Conservation (phyloP, 208 protist species). For the Acanthamoeba sp. region DNA sequence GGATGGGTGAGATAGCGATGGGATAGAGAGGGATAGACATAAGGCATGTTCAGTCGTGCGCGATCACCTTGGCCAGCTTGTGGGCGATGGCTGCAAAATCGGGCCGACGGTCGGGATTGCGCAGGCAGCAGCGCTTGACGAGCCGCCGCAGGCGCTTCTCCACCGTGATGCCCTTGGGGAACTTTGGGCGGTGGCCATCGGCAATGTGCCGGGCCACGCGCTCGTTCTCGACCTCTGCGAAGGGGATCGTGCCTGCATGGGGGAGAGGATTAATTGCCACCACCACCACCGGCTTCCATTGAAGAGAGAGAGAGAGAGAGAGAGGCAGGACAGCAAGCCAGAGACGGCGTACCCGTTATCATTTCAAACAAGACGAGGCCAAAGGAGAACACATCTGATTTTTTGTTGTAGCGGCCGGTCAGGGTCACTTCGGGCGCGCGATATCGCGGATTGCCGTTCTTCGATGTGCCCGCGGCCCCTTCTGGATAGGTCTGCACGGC, state of each 20-base stretch:
- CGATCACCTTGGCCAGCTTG: neutral
- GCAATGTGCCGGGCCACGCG: conserved; percentile 21
- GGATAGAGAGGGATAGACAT: neutral
- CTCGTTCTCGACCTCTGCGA: neutral
- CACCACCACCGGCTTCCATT: too few relatives aligned
- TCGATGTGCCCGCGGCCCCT: neutral
- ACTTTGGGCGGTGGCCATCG: neutral
- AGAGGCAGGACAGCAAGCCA: too few relatives aligned
- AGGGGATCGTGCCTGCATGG: neutral
- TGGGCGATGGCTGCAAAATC: neutral
- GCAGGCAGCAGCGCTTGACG: neutral
- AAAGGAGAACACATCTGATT: conserved; percentile 46
- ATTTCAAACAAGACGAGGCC: conserved; percentile 27
- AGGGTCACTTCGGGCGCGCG: conserved; percentile 37
- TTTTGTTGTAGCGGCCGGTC: neutral
- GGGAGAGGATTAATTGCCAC: neutral
- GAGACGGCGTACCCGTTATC: neutral
- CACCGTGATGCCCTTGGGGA: neutral
- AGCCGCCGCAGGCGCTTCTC: neutral
- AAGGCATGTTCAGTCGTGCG: neutral
- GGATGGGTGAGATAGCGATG: too few relatives aligned
- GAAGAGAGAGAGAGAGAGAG: neutral
- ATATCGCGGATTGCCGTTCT: conserved; percentile 52
- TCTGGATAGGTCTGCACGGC: neutral
- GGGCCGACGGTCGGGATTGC: conserved; percentile 8